phyloP scores from a whole-genome alignment of 306 rosid species.

The Adenanthera pavonina region DNA sequence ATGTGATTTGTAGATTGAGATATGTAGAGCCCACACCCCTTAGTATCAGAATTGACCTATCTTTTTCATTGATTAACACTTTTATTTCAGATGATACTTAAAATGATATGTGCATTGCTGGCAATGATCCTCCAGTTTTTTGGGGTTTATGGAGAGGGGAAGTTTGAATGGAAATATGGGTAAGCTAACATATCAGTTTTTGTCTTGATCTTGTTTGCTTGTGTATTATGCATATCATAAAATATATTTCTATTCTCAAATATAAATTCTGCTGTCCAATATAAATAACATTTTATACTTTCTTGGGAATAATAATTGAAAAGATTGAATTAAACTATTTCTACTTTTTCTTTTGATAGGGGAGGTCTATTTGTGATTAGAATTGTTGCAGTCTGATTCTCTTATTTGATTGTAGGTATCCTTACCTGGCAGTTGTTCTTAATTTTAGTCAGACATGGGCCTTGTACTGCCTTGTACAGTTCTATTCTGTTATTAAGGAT shows the following conservation, averaged over 20 bases:
- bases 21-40: slow-evolving; percentile 3
- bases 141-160: slow-evolving; percentile 98
- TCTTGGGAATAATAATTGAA: not conserved
- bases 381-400: slow-evolving; percentile 40
- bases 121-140: slow-evolving; percentile 91
- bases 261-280: slow-evolving; percentile 1
- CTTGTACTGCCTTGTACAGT: slow-evolving; percentile 93
- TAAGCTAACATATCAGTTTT: slow-evolving; percentile 44
- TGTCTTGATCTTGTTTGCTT: slow-evolving; percentile 21
- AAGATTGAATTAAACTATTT: not conserved
- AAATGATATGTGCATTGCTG: slow-evolving; percentile 91
- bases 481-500: slow-evolving; percentile 89
- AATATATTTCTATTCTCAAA: slow-evolving; percentile 28
- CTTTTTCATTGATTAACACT: slow-evolving; percentile 43
- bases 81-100: slow-evolving; percentile 85
- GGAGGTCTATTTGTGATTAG: not conserved
- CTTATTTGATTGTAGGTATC: slow-evolving; percentile 75
- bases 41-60: slow-evolving; percentile 5
- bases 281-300: slow-evolving; percentile 1
- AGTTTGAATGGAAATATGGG: slow-evolving; percentile 96
- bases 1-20: slow-evolving; percentile 48
- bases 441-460: slow-evolving; percentile 99
- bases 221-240: slow-evolving; percentile 32
- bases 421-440: slow-evolving; percentile 90
- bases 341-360: not conserved